Evolutionary conservation across 2,329 filamentous ascomycete species (phyloP).

Genomic region (Pseudonectria foliicola): DNA sequence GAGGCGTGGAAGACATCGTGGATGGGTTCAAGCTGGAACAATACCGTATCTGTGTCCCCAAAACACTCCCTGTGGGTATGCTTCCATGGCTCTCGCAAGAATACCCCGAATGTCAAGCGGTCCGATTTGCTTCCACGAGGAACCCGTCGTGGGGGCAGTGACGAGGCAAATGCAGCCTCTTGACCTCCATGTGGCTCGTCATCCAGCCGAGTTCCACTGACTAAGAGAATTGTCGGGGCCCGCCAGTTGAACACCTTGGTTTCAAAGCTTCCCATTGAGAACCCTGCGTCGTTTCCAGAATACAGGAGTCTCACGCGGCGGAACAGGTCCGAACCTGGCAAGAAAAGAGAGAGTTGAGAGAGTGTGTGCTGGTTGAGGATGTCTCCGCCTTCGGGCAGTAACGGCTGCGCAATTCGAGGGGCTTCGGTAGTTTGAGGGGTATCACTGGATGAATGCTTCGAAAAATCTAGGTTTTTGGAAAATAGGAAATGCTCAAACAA

Average conservation of each 20-base stretch:
- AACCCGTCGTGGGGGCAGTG: slow-evolving; percentile 56
- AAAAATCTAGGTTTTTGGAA: slow-evolving; percentile 62
- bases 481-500: slow-evolving; percentile 73
- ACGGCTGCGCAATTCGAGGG: slow-evolving; percentile 34
- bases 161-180: slow-evolving; percentile 51
- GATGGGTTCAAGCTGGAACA: slow-evolving; percentile 66
- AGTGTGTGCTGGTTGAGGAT: slow-evolving; percentile 60
- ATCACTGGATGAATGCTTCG: slow-evolving; percentile 36
- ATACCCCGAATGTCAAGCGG: slow-evolving; percentile 59
- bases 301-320: slow-evolving; percentile 60
- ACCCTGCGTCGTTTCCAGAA: slow-evolving; percentile 62
- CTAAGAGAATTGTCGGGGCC: slow-evolving; percentile 64
- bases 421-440: slow-evolving; percentile 8
- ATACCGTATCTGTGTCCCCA: slow-evolving; percentile 52
- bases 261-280: slow-evolving; percentile 72
- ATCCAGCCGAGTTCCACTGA: slow-evolving; percentile 56
- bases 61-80: slow-evolving; percentile 62
- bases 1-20: slow-evolving; percentile 67
- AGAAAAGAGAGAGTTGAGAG: slow-evolving; percentile 67
- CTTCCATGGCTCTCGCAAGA: slow-evolving; percentile 62
- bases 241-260: slow-evolving; percentile 71
- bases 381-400: slow-evolving; percentile 45
- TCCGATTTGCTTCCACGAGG: slow-evolving; percentile 42
- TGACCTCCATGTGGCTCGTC: slow-evolving; percentile 41
- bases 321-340: slow-evolving; percentile 59